Evolutionary conservation across 1,139 yeast species (phyloP).

Genomic region (Protomyces arabidopsidicola): DNA sequence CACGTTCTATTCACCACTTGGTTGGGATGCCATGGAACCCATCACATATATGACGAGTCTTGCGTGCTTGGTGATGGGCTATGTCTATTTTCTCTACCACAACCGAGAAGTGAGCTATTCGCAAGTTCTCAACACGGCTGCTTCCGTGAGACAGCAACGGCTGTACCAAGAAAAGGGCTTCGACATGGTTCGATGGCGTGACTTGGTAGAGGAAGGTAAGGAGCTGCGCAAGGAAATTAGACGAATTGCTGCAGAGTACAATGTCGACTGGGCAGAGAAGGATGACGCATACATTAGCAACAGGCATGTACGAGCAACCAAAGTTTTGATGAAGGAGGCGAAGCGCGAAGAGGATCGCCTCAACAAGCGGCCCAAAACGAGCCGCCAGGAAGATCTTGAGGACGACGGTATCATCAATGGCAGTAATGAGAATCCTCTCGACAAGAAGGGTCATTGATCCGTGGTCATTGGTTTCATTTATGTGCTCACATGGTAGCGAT

Average conservation of each 20-base stretch:
- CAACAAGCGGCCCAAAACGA: neutral
- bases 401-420: conserved; percentile 23
- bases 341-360: neutral
- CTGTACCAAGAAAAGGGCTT: conserved; percentile 23
- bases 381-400: conserved; percentile 21
- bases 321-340: conserved; percentile 7
- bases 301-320: conserved; percentile 4
- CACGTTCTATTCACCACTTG: conserved; percentile 19
- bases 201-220: conserved; percentile 17
- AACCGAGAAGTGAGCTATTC: conserved; percentile 20
- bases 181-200: conserved; percentile 16
- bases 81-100: conserved; percentile 24
- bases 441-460: too few species aligned
- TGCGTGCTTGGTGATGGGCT: conserved; percentile 18
- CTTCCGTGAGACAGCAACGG: conserved; percentile 15
- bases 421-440: conserved; percentile 5
- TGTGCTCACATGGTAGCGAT: too few species aligned
- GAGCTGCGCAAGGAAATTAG: conserved; percentile 20
- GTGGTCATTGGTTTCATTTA: too few species aligned
- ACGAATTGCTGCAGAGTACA: conserved; percentile 24
- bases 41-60: conserved; percentile 20
- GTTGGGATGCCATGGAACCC: conserved; percentile 29
- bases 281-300: conserved; percentile 12
- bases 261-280: conserved; percentile 9
- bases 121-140: conserved; percentile 18